A percentile compares a stretch with the other conserved stretches of the same genome.
These are phyloP conservation scores for Saccharomyces pastorianus DNA, from an alignment of 1,139 yeast species.

Conservation along the genomic window DNA sequence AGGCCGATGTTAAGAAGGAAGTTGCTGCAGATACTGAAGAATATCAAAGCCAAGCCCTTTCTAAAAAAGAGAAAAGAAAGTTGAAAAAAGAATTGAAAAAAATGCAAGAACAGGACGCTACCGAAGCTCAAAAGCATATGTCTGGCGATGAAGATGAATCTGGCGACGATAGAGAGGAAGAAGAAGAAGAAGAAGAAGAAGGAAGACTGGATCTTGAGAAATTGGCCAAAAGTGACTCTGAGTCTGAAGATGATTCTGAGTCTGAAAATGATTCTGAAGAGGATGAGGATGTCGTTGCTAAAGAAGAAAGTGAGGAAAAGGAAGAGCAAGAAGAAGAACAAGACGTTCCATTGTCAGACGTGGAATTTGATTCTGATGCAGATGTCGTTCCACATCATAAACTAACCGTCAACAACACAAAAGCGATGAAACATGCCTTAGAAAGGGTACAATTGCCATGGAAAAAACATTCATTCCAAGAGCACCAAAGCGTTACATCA, in stretches of 20 bases:
- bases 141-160: slow-evolving; percentile 18
- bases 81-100: slow-evolving; percentile 44
- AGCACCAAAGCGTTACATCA: slow-evolving; percentile 70
- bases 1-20: slow-evolving; percentile 10
- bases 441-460: slow-evolving; percentile 67
- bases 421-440: slow-evolving; percentile 61
- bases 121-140: slow-evolving; percentile 27
- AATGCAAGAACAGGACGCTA: slow-evolving; percentile 24
- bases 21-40: slow-evolving; percentile 29
- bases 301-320: slow-evolving; percentile 35
- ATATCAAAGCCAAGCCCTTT: slow-evolving; percentile 40
- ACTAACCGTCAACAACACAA: slow-evolving; percentile 65
- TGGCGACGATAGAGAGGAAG: slow-evolving; percentile 26
- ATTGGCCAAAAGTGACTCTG: slow-evolving; percentile 48
- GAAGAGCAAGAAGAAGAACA: slow-evolving; percentile 47
- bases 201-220: slow-evolving; percentile 40
- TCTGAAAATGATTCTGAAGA: slow-evolving; percentile 40
- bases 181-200: slow-evolving; percentile 25
- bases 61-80: slow-evolving; percentile 59
- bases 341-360: slow-evolving; percentile 70
- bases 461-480: slow-evolving; percentile 65
- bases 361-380: slow-evolving; percentile 76
- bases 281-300: slow-evolving; percentile 40
- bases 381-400: slow-evolving; percentile 87
- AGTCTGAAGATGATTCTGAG: slow-evolving; percentile 38